Base-by-base conservation (phyloP, 2,329 filamentous ascomycete genomes). In the Penicillium freii region DNA sequence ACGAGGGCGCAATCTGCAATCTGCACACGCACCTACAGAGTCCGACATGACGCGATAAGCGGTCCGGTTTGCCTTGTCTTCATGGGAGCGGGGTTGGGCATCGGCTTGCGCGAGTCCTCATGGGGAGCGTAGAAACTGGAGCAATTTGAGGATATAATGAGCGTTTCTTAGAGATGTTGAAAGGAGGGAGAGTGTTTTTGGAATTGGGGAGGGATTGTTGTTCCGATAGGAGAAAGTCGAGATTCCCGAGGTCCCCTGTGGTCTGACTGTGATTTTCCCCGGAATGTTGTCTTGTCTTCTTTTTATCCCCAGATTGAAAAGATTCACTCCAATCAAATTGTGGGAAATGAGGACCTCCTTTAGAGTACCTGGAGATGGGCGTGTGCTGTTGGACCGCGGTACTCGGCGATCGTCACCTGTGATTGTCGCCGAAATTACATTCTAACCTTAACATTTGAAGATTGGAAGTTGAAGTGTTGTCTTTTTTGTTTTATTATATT, bases 1-100 rank as follows among this genome's bases (percentile, higher is more conserved):
- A 15, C 1, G 33, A 40, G 33, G 33, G 33, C 33, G 33, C 33
- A 34, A 34, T 34, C 33, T 10, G 39, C 36, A 23, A 49, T 27
- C 27, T 23, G 44, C 21, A 27, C 29, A 73, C 75, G 61, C 69
- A 78, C 77, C 77, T 64, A 79, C 75, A 64, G 77, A 79, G 69
- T 79, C 77, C 65, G 77, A 77, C 76, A 78, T 78, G 68, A 62
- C 57, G 64, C 65, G 56, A 64, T 57, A 65, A 56, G 58, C 62
- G 51, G 59, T 65, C 64, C 62, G 61, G 61, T 66, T 62, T 60
- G 64, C 62, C 62, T 56, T 66, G 39, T 52, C 50, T 60, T 71
- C 72, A 72, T 75, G 65, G 66, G 65, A 70, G 70, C 67, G 64
- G 64, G 63, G 61, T 65, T 57, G 64, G 64, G 66, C 65, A 66